Base-by-base conservation (phyloP, 106 monocot species). In the Gastrodia elata region DNA sequence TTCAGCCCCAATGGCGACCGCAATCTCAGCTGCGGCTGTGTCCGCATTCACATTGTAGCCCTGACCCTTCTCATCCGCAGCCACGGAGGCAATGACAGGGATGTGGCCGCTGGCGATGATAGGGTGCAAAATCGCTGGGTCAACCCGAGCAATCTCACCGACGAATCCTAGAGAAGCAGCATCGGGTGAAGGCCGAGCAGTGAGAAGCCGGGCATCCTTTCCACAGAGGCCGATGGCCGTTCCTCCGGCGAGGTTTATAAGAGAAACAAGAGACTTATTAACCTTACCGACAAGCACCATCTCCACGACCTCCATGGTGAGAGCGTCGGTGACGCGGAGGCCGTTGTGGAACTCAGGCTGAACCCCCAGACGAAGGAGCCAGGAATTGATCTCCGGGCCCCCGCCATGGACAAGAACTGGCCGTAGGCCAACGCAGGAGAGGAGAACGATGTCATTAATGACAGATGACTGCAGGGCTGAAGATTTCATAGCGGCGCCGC, bases 251-350 rank as follows among this genome's bases (percentile, higher is more conserved):
- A 75, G 68, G 71, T 85, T 90, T 79, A 96, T 89, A 46, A 87
- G 84, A 36, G 96, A 83, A 38, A 96, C 96, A 32, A 96, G 84
- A 14, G 80, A 67, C 74, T 97, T 97, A 84, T 97, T 97, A 73
- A 97, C 90, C 77, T 88, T 86, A 20, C 97, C 93, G 38, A 81
- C 89, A 74, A 93, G 97, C 67, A 97, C 93, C 97, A 93, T 97
- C 86, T 91, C 88, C 40, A 93, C 97, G 73, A 97, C 84, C 77
- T 97, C 97, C 97, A 93, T 97, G 55, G 97, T 93, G 46, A 79
- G 41, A 65, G 83, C 90, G 72, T 97, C 97, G 20, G 92, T 97
- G 68, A 97, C 90, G 73, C 97, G 90, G 70, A 97, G 90, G 37
- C 97, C 93, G 74, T 97, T 74, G 74, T 71, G 82, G 78, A 97